These are phyloP conservation scores for Eucalyptus regnans DNA, from an alignment of 345 rosid species.

Conservation along the genomic window DNA sequence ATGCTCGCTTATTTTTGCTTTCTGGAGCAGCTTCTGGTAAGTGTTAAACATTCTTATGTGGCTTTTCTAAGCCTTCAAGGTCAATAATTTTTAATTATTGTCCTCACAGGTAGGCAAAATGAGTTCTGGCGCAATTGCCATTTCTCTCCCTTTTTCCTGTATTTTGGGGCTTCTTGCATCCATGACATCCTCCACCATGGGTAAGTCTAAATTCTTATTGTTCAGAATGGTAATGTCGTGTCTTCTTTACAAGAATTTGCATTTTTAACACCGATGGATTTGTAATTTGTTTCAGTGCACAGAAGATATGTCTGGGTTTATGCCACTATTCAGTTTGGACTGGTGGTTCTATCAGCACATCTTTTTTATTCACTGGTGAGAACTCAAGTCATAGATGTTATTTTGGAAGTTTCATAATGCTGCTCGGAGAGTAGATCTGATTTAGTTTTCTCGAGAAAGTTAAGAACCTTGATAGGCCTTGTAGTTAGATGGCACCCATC, in stretches of 20 bases:
- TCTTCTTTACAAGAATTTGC: not conserved
- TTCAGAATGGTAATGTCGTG: not conserved
- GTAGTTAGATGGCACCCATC: not conserved
- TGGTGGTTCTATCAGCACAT: conserved; percentile 69
- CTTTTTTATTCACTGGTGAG: conserved; percentile 61
- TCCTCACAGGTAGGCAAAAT: conserved; percentile 45
- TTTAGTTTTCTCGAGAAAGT: not conserved
- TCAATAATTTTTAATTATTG: not conserved
- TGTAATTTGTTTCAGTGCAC: conserved; percentile 29
- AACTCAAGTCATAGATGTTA: not conserved
- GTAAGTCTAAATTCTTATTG: conserved; percentile 17
- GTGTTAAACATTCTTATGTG: not conserved
- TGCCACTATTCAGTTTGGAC: conserved; percentile 51
- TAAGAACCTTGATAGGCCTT: not conserved
- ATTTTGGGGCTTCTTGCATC: conserved; percentile 90
- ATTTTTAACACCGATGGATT: not conserved
- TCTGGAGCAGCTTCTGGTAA: conserved; percentile 95
- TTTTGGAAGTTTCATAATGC: not conserved
- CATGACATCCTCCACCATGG: conserved; percentile 90
- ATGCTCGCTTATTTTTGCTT: conserved; percentile 98
- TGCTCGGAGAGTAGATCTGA: not conserved
- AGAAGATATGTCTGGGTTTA: conserved; percentile 60
- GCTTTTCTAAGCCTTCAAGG: not conserved
- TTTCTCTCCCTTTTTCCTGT: conserved; percentile 94
- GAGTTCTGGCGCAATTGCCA: conserved; percentile 82